phyloP scores from a whole-genome alignment of 1,284 basidiomycete genomes.

The Microbotryum scabiosae region DNA sequence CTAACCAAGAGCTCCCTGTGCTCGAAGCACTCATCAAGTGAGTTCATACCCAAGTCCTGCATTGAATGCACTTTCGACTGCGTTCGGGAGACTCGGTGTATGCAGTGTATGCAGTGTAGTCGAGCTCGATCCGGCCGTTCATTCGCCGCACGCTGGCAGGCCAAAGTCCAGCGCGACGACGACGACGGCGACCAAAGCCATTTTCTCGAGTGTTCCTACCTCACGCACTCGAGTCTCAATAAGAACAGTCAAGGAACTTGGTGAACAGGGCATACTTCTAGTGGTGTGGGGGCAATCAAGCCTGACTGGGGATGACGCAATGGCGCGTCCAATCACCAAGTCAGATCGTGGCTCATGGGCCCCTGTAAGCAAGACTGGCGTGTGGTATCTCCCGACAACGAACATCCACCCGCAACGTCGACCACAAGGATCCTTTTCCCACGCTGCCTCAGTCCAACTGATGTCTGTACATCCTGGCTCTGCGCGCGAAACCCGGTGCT shows the following conservation, averaged over 20 bases:
- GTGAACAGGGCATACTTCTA: too few relatives aligned
- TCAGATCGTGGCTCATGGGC: too few relatives aligned
- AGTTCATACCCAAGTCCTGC: constrained; percentile 30
- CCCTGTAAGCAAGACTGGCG: background rate
- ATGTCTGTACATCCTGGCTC: background rate
- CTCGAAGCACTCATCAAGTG: constrained; percentile 91
- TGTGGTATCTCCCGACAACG: background rate
- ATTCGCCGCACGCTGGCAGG: too few relatives aligned
- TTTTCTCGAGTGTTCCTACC: background rate
- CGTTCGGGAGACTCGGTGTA: too few relatives aligned
- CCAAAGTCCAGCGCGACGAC: background rate
- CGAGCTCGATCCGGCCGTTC: too few relatives aligned
- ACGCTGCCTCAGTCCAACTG: background rate
- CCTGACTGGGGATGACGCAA: too few relatives aligned
- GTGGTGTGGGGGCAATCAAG: too few relatives aligned
- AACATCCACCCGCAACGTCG: too few relatives aligned
- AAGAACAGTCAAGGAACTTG: too few relatives aligned
- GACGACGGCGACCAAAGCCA: background rate
- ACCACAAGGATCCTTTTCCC: background rate
- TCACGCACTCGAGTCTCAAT: background rate
- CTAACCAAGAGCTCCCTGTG: constrained; percentile 65
- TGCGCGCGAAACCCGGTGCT: background rate
- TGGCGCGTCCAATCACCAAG: too few relatives aligned
- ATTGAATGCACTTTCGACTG: background rate
- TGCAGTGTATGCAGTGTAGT: too few relatives aligned